A percentile compares a stretch with the other conserved stretches of the same genome.
Evolutionary conservation across 2,329 filamentous ascomycete genomes (phyloP).

Genomic region (Ploettnerulaceae sp.): DNA sequence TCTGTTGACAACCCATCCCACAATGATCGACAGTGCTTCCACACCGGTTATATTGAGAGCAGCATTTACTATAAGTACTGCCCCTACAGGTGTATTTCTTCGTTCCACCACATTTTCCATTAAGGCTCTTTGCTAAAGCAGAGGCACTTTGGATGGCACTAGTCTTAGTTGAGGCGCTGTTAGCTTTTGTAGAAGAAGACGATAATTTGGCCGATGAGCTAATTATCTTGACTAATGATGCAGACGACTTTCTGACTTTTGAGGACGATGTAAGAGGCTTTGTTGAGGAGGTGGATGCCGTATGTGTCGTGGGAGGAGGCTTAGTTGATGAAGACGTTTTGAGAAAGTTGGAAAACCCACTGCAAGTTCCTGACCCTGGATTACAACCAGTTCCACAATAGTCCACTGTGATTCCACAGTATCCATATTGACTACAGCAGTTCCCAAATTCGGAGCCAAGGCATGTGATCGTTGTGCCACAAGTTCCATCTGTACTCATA

Average conservation of each 20-base stretch:
- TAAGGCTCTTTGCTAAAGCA: slow-evolving; percentile 2
- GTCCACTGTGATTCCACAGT: slow-evolving; percentile 30
- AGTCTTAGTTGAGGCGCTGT: slow-evolving; percentile 2
- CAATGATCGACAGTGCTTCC: slow-evolving; percentile 29
- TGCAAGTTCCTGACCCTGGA: slow-evolving; percentile 15
- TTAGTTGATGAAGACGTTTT: slow-evolving; percentile 4
- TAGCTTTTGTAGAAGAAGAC: background rate
- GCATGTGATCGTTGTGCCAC: slow-evolving; percentile 27
- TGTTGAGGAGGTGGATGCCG: background rate
- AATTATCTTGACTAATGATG: background rate
- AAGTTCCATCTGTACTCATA: slow-evolving; percentile 19
- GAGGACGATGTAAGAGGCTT: background rate
- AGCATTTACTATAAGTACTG: slow-evolving; percentile 26
- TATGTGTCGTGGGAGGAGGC: background rate
- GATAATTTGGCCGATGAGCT: background rate
- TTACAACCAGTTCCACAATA: slow-evolving; percentile 34
- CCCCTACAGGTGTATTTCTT: slow-evolving; percentile 19
- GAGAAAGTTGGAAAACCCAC: slow-evolving; percentile 5
- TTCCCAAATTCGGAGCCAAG: slow-evolving; percentile 23
- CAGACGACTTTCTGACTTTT: background rate
- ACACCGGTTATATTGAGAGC: slow-evolving; percentile 30
- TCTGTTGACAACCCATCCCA: slow-evolving; percentile 29
- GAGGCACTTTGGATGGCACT: background rate
- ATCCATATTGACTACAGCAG: slow-evolving; percentile 33
- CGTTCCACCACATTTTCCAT: slow-evolving; percentile 21